These are phyloP conservation scores for Ceratocystis colombiana DNA, from an alignment of 2,329 filamentous ascomycete species.

Conservation along the genomic window DNA sequence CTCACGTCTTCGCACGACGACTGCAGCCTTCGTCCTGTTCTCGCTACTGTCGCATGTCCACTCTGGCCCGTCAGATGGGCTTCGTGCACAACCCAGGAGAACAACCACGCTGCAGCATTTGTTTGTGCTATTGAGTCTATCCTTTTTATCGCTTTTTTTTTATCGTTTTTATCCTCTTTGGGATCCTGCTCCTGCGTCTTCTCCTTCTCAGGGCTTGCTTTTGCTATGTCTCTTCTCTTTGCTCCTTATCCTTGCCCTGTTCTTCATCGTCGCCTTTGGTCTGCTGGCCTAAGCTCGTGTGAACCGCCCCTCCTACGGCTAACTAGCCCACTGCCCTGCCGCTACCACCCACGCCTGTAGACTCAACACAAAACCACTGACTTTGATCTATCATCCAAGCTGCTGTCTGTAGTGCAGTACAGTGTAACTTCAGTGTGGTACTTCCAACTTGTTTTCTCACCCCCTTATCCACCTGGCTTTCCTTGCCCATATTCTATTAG, in stretches of 20 bases:
- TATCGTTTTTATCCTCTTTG: background rate
- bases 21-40: background rate
- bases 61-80: too few species aligned
- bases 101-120: background rate
- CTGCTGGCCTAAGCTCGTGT: background rate
- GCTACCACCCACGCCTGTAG: background rate
- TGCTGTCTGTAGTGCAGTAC: background rate
- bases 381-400: background rate
- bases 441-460: background rate
- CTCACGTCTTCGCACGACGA: background rate
- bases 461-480: constrained; percentile 12
- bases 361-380: background rate
- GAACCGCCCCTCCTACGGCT: background rate
- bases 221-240: background rate
- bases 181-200: too few species aligned
- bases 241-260: background rate
- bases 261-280: background rate
- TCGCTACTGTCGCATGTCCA: background rate
- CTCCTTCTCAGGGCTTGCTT: background rate
- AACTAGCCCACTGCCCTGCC: background rate
- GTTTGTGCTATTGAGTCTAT: background rate
- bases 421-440: background rate
- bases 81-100: background rate
- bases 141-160: background rate
- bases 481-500: constrained; percentile 18